These are phyloP conservation scores for Rhododendron ferrugineum DNA, from an alignment of 148 eudicot genomes.

Conservation along the genomic window DNA sequence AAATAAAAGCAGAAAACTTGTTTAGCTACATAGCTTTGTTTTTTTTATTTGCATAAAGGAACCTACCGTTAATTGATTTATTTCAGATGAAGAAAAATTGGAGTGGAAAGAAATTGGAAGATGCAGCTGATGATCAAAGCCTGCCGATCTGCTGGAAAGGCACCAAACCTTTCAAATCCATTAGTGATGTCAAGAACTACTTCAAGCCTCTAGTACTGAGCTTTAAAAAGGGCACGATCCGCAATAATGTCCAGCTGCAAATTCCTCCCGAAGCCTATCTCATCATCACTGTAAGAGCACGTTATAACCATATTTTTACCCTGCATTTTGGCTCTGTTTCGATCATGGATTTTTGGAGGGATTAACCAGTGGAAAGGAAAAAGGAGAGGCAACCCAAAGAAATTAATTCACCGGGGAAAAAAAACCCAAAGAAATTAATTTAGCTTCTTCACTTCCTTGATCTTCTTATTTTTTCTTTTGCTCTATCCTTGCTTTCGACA, in stretches of 20 bases:
- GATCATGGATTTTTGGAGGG: neutral
- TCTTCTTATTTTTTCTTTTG: neutral
- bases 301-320: neutral
- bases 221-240: constrained; percentile 29
- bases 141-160: constrained; percentile 97
- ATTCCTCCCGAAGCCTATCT: constrained; percentile 73
- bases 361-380: neutral
- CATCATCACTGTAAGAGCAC: constrained; percentile 57
- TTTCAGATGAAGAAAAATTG: constrained; percentile 57
- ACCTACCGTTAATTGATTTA: neutral
- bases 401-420: neutral
- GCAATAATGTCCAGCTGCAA: constrained; percentile 45
- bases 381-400: neutral
- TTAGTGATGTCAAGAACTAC: constrained; percentile 42
- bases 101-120: constrained; percentile 36
- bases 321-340: neutral
- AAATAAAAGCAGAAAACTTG: neutral
- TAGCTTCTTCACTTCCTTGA: neutral
- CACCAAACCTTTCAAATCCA: constrained; percentile 53
- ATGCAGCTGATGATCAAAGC: constrained; percentile 56
- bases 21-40: neutral
- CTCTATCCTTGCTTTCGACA: neutral
- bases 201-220: constrained; percentile 61
- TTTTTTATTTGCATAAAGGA: neutral
- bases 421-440: neutral